Percentiles rank a stretch among this genome's conserved stretches.
These are phyloP conservation scores for Darksidea phi DNA, from an alignment of 495 filamentous ascomycete species.

Conservation along the genomic window DNA sequence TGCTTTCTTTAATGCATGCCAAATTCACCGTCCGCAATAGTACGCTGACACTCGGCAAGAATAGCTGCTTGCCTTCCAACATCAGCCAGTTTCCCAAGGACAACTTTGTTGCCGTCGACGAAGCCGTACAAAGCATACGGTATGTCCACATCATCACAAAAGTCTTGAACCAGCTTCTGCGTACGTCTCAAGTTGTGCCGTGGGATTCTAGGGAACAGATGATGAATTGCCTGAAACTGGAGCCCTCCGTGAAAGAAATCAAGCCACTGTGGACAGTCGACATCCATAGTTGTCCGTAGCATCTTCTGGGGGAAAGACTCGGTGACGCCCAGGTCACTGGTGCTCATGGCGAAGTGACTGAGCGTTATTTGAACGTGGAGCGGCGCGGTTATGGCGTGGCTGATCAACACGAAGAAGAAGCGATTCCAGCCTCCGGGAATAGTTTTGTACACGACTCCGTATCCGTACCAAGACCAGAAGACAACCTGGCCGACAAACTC, in stretches of 20 bases:
- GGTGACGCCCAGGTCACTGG: constrained; percentile 77
- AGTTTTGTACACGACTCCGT: constrained; percentile 72
- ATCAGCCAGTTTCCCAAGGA: constrained; percentile 80
- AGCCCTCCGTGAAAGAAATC: constrained; percentile 96
- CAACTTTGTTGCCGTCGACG: constrained; percentile 84
- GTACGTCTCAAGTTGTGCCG: constrained; percentile 84
- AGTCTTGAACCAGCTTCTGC: constrained; percentile 81
- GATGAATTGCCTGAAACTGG: constrained; percentile 96
- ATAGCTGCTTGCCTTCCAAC: constrained; percentile 85
- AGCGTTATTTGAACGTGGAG: constrained; percentile 95
- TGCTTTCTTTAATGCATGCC: constrained; percentile 16
- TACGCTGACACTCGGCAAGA: constrained; percentile 78
- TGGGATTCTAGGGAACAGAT: constrained; percentile 91
- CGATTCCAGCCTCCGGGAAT: constrained; percentile 71
- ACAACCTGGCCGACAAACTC: constrained; percentile 79
- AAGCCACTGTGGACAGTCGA: constrained; percentile 92
- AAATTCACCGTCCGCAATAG: constrained; percentile 27
- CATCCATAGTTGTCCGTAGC: constrained; percentile 97
- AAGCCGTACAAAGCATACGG: constrained; percentile 95
- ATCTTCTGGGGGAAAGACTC: constrained; percentile 97
- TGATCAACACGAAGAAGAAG: constrained; percentile 75
- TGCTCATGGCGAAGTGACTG: constrained; percentile 96
- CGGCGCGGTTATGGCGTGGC: constrained; percentile 82
- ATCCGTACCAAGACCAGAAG: constrained; percentile 96
- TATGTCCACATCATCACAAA: constrained; percentile 86